These are phyloP conservation scores for Claviceps africana DNA, from an alignment of 2,329 filamentous ascomycete genomes.

Conservation along the genomic window DNA sequence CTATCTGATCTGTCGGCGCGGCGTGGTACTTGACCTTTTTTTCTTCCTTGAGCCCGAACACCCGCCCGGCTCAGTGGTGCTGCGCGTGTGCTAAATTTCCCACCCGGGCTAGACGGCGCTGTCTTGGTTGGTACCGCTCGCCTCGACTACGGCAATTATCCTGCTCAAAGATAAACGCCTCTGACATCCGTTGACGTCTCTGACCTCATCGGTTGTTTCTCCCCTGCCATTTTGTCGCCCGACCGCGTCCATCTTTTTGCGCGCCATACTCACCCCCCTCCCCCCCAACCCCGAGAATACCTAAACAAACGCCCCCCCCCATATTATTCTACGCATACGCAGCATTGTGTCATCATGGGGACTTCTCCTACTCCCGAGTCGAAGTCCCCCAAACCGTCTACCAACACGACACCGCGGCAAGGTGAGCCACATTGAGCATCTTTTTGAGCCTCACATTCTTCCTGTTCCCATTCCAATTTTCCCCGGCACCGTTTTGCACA, in stretches of 20 bases:
- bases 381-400: constrained; percentile 34
- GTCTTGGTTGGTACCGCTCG: background rate
- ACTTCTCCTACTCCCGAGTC: constrained; percentile 29
- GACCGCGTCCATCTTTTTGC: constrained; percentile 10
- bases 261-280: constrained; percentile 15
- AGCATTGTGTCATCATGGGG: constrained; percentile 36
- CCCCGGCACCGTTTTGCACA: background rate
- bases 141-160: background rate
- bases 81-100: constrained; percentile 7
- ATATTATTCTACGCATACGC: constrained; percentile 26
- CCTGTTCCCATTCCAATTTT: background rate
- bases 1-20: constrained; percentile 4
- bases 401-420: constrained; percentile 27
- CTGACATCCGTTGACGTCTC: constrained; percentile 14
- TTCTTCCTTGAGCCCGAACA: background rate
- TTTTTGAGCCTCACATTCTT: constrained; percentile 4
- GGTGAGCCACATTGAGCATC: constrained; percentile 24
- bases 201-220: constrained; percentile 24
- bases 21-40: background rate
- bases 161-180: constrained; percentile 7
- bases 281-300: constrained; percentile 10
- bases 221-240: constrained; percentile 11
- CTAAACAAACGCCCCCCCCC: background rate
- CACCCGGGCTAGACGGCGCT: constrained; percentile 1
- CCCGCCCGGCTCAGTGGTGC: background rate